Evolutionary conservation across 1,139 yeast species (phyloP).

Genomic region (Zhuliangozyma parablackwelliae): DNA sequence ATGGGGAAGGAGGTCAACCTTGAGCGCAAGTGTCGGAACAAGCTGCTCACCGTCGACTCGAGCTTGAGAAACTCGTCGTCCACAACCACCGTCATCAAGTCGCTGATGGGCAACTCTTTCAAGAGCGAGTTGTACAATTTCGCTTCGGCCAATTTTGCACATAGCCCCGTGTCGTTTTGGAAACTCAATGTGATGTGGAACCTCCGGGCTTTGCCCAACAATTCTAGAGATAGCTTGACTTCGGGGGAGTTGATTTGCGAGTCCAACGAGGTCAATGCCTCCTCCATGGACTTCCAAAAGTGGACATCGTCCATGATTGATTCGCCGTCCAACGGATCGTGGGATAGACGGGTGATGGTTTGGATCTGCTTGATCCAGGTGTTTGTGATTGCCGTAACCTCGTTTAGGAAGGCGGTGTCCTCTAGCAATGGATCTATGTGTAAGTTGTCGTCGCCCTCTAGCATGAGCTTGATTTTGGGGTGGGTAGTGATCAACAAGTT

Average conservation of each 20-base stretch:
- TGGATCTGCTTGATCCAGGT: slow-evolving; percentile 70
- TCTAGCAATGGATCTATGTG: slow-evolving; percentile 22
- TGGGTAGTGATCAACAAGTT: slow-evolving; percentile 54
- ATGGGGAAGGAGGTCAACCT: slow-evolving; percentile 63
- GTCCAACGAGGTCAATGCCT: slow-evolving; percentile 52
- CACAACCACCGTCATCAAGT: slow-evolving; percentile 45
- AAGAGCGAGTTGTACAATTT: slow-evolving; percentile 57
- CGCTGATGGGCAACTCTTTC: slow-evolving; percentile 67
- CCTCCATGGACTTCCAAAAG: slow-evolving; percentile 77
- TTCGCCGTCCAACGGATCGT: slow-evolving; percentile 53
- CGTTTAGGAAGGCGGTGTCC: slow-evolving; percentile 60
- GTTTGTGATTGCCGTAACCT: slow-evolving; percentile 62
- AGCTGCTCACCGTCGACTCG: slow-evolving; percentile 35
- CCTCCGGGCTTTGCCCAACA: slow-evolving; percentile 68
- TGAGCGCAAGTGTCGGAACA: slow-evolving; percentile 58
- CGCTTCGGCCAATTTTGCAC: slow-evolving; percentile 51
- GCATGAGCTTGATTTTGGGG: slow-evolving; percentile 33
- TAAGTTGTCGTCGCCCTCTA: slow-evolving; percentile 16
- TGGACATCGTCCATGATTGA: slow-evolving; percentile 64
- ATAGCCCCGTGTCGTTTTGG: slow-evolving; percentile 66
- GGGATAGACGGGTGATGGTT: slow-evolving; percentile 48
- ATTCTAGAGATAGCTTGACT: slow-evolving; percentile 54
- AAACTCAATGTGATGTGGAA: slow-evolving; percentile 76
- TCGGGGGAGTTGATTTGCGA: slow-evolving; percentile 55
- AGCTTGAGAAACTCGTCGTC: slow-evolving; percentile 34